Conservation (phyloP, 140 eudicot species). For the Cichorium intybus region DNA sequence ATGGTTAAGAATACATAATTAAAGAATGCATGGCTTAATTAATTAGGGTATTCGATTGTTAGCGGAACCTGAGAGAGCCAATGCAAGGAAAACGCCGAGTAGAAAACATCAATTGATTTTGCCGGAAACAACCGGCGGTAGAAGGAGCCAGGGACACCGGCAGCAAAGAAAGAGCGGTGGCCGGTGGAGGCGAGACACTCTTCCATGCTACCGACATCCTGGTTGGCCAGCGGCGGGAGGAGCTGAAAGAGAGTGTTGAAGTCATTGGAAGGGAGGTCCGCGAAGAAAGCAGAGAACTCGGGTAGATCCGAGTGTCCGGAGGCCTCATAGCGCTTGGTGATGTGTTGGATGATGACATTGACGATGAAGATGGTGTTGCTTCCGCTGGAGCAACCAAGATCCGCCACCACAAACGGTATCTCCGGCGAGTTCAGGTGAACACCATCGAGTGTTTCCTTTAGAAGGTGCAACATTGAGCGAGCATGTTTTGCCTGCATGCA, state of each 20-base stretch:
- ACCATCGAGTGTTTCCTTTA: slow-evolving; percentile 76
- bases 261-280: slow-evolving; percentile 92
- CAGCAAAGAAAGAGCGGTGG: slow-evolving; percentile 81
- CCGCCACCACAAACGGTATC: slow-evolving; percentile 71
- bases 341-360: slow-evolving; percentile 76
- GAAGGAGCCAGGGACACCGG: slow-evolving; percentile 89
- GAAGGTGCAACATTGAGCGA: slow-evolving; percentile 76
- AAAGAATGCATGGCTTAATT: background rate
- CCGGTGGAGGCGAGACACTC: slow-evolving; percentile 70
- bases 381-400: slow-evolving; percentile 89
- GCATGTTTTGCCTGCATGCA: slow-evolving; percentile 83
- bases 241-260: slow-evolving; percentile 95
- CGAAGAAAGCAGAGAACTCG: slow-evolving; percentile 87
- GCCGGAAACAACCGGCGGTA: slow-evolving; percentile 82
- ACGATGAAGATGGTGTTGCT: slow-evolving; percentile 74
- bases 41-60: background rate
- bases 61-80: slow-evolving; percentile 83
- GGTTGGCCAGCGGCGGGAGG: slow-evolving; percentile 58
- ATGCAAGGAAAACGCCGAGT: slow-evolving; percentile 89
- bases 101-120: slow-evolving; percentile 65
- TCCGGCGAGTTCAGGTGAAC: slow-evolving; percentile 47
- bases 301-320: slow-evolving; percentile 50
- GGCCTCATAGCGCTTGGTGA: slow-evolving; percentile 63
- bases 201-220: slow-evolving; percentile 74
- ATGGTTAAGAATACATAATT: background rate